Conservation (phyloP, 2,329 filamentous ascomycete species). For the Curvularia verruculosa region DNA sequence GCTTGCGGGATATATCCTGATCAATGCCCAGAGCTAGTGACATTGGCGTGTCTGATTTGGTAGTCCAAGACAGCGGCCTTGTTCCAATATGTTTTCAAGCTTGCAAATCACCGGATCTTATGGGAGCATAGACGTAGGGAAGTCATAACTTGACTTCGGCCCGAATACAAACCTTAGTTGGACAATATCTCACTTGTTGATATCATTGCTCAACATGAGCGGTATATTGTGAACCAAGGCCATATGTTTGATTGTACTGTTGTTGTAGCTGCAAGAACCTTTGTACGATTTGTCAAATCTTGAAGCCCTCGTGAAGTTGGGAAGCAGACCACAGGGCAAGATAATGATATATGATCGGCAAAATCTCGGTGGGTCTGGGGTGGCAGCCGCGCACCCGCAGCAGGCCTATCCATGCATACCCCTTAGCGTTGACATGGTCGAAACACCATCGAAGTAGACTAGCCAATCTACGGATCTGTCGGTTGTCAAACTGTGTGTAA, state of each 20-base stretch:
- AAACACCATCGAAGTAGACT: constrained; percentile 3
- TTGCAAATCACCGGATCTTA: background rate
- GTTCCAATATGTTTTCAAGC: background rate
- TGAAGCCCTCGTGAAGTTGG: background rate
- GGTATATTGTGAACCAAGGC: background rate
- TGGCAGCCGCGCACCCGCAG: background rate
- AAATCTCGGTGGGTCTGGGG: background rate
- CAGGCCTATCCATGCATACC: background rate
- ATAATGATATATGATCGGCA: background rate
- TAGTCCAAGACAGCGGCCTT: background rate
- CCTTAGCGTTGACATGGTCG: constrained; percentile 4
- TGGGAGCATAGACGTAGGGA: background rate
- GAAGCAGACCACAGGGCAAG: background rate
- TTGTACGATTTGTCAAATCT: background rate
- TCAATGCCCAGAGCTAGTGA: background rate
- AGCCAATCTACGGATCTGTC: background rate
- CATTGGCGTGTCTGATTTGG: background rate
- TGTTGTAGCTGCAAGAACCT: background rate
- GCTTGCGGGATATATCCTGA: background rate
- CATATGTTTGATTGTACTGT: background rate
- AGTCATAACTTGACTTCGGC: constrained; percentile 2
- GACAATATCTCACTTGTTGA: background rate
- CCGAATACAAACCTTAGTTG: constrained; percentile 3
- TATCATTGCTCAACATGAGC: background rate
- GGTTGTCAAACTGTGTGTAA: constrained; percentile 5